Conservation (phyloP, 352 stramenopile genomes). For the Pythium coloratum region DNA sequence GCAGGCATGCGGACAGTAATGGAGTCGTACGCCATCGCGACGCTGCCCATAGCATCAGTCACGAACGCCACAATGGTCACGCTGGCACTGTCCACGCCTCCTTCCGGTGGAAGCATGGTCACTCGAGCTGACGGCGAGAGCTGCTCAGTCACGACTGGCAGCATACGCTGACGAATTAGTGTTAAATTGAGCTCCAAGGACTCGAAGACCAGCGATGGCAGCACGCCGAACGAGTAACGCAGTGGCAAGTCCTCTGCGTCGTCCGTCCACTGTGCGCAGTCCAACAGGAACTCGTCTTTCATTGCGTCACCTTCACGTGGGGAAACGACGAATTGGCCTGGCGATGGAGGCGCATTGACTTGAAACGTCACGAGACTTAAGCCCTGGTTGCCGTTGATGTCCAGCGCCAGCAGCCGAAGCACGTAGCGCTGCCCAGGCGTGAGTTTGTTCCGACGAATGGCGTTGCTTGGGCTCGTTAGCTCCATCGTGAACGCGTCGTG, state of each 20-base stretch:
- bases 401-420: slow-evolving; percentile 55
- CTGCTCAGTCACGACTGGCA: slow-evolving; percentile 44
- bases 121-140: slow-evolving; percentile 30
- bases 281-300: slow-evolving; percentile 50
- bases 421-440: slow-evolving; percentile 65
- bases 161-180: slow-evolving; percentile 33
- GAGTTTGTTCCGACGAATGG: slow-evolving; percentile 51
- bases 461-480: slow-evolving; percentile 52
- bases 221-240: slow-evolving; percentile 59
- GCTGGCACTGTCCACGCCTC: slow-evolving; percentile 29
- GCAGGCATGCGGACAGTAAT: slow-evolving; percentile 46
- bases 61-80: slow-evolving; percentile 63
- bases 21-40: slow-evolving; percentile 34
- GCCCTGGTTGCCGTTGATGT: slow-evolving; percentile 52
- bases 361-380: slow-evolving; percentile 50
- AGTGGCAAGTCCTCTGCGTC: slow-evolving; percentile 55
- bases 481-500: slow-evolving; percentile 53
- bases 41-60: slow-evolving; percentile 40
- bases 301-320: slow-evolving; percentile 53
- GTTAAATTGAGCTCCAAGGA: slow-evolving; percentile 24
- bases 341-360: slow-evolving; percentile 64
- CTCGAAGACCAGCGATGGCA: slow-evolving; percentile 36
- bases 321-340: slow-evolving; percentile 45
- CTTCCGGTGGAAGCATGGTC: slow-evolving; percentile 47
- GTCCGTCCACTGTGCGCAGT: slow-evolving; percentile 63